Evolutionary conservation across 129 eudicot genomes (phyloP), one percentile per base, ranked within the genome.

Genomic region (Apium graveolens): DNA sequence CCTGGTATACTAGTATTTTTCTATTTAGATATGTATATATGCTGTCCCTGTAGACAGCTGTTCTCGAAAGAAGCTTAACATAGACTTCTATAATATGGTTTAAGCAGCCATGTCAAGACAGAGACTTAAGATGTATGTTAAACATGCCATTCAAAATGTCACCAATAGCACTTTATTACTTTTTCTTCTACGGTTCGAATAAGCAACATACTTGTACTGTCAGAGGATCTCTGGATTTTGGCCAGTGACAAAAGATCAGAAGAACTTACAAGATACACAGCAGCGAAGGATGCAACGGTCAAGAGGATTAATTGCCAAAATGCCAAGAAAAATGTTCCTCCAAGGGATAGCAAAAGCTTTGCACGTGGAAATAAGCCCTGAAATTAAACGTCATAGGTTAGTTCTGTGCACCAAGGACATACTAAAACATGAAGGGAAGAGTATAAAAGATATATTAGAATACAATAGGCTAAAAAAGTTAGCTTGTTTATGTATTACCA

Each of bases 341-440:
- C 98, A 74, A 94, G 91, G 35, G 87, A 84, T 75, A 94, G 85
- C 92, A 94, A 83, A 78, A 94, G 84, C 84, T 91, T 94, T 72
- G 84, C 97, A 60, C 98, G 97, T 41, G 98, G 98, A 84, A 94
- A 83, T 83, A 94, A 85, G 21, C 98, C 98, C 98, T 94, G 85
- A 65, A 85, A 81, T 66, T 20, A 27, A 79, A 43, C 37, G 12
- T 68, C 32, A 80, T n/a, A 7, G 20, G 26, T 27, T 43, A 74
- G 27, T 44, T 73, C 17, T 32, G n/a, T 74, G 77, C 42, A 41
- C 18, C 45, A 41, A 0, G 6, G 35, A 73, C 37, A n/a, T 10
- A 60, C 68, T 60, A n/a, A 26, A 60, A 26, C 68, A 26, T 26
- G 5, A 60, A 60, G 34, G 32, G 68, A 60, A 26, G 32, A 57